A percentile compares a stretch with the other conserved stretches of the same genome.
These are phyloP conservation scores for Immersiella caudata DNA, from an alignment of 495 filamentous ascomycete species.

Conservation along the genomic window DNA sequence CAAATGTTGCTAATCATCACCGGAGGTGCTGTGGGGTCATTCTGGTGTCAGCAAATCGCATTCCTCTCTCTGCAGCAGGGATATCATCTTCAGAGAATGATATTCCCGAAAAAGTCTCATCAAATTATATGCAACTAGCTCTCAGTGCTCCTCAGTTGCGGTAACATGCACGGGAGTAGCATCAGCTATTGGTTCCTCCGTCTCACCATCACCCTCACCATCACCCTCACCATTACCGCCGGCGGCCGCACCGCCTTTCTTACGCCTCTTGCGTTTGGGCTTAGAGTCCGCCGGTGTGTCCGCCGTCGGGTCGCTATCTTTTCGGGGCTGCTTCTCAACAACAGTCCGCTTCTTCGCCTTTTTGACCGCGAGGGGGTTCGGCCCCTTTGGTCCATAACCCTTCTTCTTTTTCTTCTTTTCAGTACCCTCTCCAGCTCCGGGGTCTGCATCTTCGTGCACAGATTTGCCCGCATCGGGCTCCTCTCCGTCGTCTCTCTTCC, in stretches of 20 bases:
- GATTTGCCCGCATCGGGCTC: conserved; percentile 38
- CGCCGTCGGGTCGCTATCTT: conserved; percentile 18
- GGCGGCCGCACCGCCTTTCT: conserved; percentile 41
- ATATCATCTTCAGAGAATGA: not conserved
- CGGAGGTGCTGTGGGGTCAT: not conserved
- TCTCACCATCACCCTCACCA: too few species aligned
- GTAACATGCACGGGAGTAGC: not conserved
- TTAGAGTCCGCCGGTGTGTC: conserved; percentile 31
- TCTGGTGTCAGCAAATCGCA: not conserved
- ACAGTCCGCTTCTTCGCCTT: conserved; percentile 53
- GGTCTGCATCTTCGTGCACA: conserved; percentile 29
- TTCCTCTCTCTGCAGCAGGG: not conserved
- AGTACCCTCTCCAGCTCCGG: conserved; percentile 27
- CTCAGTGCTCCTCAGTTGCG: not conserved
- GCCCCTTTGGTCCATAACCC: conserved; percentile 69
- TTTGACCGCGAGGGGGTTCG: conserved; percentile 89
- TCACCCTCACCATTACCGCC: not conserved
- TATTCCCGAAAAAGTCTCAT: not conserved
- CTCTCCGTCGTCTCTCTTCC: conserved; percentile 58
- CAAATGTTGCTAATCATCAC: not conserved
- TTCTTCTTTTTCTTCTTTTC: conserved; percentile 61
- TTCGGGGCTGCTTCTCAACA: conserved; percentile 25
- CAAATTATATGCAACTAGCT: not conserved
- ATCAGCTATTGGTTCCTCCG: not conserved
- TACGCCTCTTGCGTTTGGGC: conserved; percentile 49